Conservation (phyloP, 2,329 filamentous ascomycete genomes). For the Fusarium xyrophilum region DNA sequence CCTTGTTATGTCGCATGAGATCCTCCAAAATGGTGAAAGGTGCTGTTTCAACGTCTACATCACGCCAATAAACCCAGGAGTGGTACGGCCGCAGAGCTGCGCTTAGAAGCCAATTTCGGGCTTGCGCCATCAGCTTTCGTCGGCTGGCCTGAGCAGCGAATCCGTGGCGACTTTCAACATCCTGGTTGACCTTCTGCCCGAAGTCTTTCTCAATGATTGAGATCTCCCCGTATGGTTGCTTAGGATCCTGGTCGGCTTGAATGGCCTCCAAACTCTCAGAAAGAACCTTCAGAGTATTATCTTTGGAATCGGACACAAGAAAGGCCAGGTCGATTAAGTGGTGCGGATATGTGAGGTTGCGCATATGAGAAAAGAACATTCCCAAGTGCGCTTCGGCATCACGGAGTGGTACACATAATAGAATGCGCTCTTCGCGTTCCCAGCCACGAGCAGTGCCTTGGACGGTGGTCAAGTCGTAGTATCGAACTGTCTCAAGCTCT, state of each 20-base stretch:
- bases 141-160: slow-evolving; percentile 94
- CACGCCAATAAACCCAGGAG: slow-evolving; percentile 99
- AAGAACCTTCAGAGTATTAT: slow-evolving; percentile 81
- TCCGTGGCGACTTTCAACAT: slow-evolving; percentile 95
- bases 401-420: slow-evolving; percentile 91
- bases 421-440: slow-evolving; percentile 94
- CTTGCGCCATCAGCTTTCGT: slow-evolving; percentile 97
- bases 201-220: slow-evolving; percentile 99
- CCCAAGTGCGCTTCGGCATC: slow-evolving; percentile 90
- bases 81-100: slow-evolving; percentile 92
- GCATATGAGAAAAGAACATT: slow-evolving; percentile 99
- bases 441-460: slow-evolving; percentile 91
- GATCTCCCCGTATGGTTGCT: slow-evolving; percentile 90
- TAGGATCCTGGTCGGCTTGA: slow-evolving; percentile 79
- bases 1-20: slow-evolving; percentile 98
- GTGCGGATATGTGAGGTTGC: slow-evolving; percentile 96
- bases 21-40: slow-evolving; percentile 97
- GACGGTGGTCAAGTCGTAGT: slow-evolving; percentile 93
- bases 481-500: slow-evolving; percentile 92
- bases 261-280: slow-evolving; percentile 77
- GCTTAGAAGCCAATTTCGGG: slow-evolving; percentile 94
- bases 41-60: slow-evolving; percentile 97
- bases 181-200: slow-evolving; percentile 95
- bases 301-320: slow-evolving; percentile 95
- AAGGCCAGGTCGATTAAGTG: slow-evolving; percentile 96